phyloP scores from a whole-genome alignment of 129 eudicot genomes.

The Artemisia annua region DNA sequence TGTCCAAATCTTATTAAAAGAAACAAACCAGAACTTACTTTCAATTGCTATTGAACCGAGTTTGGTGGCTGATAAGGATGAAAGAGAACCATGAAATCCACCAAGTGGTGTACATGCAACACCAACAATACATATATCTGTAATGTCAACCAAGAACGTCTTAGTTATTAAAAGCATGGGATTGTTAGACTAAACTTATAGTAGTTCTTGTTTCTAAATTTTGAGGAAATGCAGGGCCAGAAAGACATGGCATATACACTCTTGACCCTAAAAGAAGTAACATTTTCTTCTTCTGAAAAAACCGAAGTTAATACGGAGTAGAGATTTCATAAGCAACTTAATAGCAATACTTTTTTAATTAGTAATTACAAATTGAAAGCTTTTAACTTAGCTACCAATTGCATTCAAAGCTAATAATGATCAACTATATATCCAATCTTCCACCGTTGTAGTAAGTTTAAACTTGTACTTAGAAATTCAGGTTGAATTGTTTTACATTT shows the following conservation, averaged over 20 bases:
- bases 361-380: not conserved
- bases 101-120: conserved; percentile 94
- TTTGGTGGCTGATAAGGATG: conserved; percentile 79
- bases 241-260: not conserved
- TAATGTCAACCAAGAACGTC: conserved; percentile 14
- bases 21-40: conserved; percentile 42
- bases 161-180: not conserved
- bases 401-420: not conserved
- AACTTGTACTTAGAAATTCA: too few species aligned
- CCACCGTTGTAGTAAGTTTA: too few species aligned
- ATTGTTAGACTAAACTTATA: not conserved
- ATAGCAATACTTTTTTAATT: not conserved
- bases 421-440: not conserved
- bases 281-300: conserved; percentile 1
- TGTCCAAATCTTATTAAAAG: not conserved
- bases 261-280: conserved; percentile 8
- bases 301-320: not conserved
- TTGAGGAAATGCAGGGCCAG: not conserved
- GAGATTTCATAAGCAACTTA: not conserved
- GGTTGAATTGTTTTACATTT: too few species aligned
- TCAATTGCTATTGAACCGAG: conserved; percentile 81
- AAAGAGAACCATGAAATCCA: conserved; percentile 78
- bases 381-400: conserved; percentile 7
- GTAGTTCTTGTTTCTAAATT: not conserved
- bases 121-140: conserved; percentile 92